Base-by-base conservation (phyloP, 1,284 basidiomycete genomes). In the Dichomitus squalens region DNA sequence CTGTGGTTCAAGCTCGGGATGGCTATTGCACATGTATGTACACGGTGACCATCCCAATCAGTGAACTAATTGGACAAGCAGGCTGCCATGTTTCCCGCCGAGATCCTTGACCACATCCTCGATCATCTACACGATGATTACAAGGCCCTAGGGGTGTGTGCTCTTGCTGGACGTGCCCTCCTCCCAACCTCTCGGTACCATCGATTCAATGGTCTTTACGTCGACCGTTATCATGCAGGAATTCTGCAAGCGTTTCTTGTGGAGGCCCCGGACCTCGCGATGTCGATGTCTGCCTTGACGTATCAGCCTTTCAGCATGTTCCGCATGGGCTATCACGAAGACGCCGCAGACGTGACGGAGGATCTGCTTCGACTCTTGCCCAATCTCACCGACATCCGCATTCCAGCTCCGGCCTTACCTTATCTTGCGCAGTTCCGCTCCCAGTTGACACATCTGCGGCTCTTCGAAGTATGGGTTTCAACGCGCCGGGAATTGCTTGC, bases 121-220 rank as follows among this genome's bases (percentile, higher is more conserved):
- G 73, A 72, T 58, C 71, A 66, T 52, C 65, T 75, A 4, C 68
- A 72, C 55, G 61, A 69, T 50, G 73, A 77, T 59, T 52, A 20
- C 14, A 31, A 44, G 6, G 58, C 70, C 5, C 72, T 78, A 35
- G 63, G 61, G 49, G 53, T 69, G 0, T 76, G 75, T 57, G 72
- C 70, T 33, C 64, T 75, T 7, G 72, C 73, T n/a, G 73, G 69
- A 62, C 72, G 70, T 51, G 52, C 64, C 6, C 75, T 74, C 71
- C 61, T 72, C 16, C 70, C 69, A 2, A 57, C 72, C 18, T 60
- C 73, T 21, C 71, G 73, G 7, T 70, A 66, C 52, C 72, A 75
- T 60, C 68, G 76, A 41, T 76, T 76, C 65, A 59, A 66, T 34
- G 63, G 58, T 21, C 53, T 72, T 4, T 9, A 36, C 1, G 12